Percentiles rank a stretch among this genome's conserved stretches.
These are phyloP conservation scores for Nematocida sp. DNA, from an alignment of 371 early-diverging fungal species.

Conservation along the genomic window DNA sequence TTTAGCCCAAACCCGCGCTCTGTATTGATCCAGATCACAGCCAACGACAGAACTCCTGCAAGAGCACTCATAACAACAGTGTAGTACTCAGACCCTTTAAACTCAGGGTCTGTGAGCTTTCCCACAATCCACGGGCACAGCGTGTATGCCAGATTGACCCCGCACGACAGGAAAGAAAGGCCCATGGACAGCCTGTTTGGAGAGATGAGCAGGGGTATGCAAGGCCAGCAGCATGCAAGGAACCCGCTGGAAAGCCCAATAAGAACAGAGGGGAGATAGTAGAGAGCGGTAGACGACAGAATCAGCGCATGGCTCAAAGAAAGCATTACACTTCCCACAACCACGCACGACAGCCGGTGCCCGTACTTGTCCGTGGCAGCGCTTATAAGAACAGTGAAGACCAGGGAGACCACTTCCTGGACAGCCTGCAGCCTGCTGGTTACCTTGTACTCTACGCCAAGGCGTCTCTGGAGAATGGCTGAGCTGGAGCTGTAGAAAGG, in stretches of 20 bases:
- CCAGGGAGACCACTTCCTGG: constrained; percentile 53
- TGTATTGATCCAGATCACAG: constrained; percentile 20
- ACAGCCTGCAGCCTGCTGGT: constrained; percentile 55
- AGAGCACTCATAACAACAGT: background rate
- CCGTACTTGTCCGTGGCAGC: constrained; percentile 54
- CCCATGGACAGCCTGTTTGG: constrained; percentile 51
- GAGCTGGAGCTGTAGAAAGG: constrained; percentile 61
- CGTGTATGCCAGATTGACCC: constrained; percentile 58
- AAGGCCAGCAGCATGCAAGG: constrained; percentile 62
- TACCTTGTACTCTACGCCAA: constrained; percentile 17
- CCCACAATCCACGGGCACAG: constrained; percentile 54
- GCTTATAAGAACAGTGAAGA: constrained; percentile 44
- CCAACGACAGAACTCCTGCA: background rate
- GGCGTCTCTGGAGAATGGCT: constrained; percentile 58
- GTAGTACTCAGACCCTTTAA: constrained; percentile 28
- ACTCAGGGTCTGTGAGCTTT: background rate
- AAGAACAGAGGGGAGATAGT: constrained; percentile 18
- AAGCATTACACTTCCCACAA: constrained; percentile 48
- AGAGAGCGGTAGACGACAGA: background rate
- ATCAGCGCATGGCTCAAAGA: constrained; percentile 53
- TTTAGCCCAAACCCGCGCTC: constrained; percentile 7
- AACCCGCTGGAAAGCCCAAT: constrained; percentile 57
- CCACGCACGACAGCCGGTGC: constrained; percentile 54
- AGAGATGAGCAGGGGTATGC: constrained; percentile 58
- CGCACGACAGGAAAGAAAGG: constrained; percentile 56